Evolutionary conservation across 2,329 filamentous ascomycete species (phyloP).

Genomic region (Raffaelea arxii): DNA sequence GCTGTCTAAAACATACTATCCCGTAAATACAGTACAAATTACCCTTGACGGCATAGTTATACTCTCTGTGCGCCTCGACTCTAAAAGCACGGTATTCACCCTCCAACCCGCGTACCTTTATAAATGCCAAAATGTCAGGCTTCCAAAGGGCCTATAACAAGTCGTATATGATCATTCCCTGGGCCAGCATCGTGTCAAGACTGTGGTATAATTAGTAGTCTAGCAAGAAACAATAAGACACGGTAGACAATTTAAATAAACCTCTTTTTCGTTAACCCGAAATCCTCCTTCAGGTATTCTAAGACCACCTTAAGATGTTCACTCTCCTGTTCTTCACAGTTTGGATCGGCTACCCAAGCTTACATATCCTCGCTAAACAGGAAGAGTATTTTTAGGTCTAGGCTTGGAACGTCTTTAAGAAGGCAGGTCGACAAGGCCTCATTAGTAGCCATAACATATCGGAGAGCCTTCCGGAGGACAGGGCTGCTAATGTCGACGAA

Average conservation of each 20-base stretch:
- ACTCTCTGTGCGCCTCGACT: conserved; percentile 65
- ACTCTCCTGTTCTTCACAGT: conserved; percentile 54
- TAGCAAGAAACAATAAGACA: not conserved
- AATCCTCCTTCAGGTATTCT: conserved; percentile 51
- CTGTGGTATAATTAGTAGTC: conserved; percentile 16
- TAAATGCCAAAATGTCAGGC: conserved; percentile 70
- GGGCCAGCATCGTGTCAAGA: conserved; percentile 69
- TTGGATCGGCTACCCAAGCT: conserved; percentile 49
- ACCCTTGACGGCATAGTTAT: conserved; percentile 58
- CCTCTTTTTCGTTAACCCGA: conserved; percentile 62
- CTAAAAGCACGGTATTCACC: conserved; percentile 81
- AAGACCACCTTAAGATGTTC: conserved; percentile 52
- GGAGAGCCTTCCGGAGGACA: conserved; percentile 59
- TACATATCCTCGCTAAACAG: conserved; percentile 73
- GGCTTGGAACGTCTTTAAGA: conserved; percentile 66
- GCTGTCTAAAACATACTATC: no score
- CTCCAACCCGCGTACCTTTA: conserved; percentile 63
- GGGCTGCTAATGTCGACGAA: conserved; percentile 81
- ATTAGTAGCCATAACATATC: conserved; percentile 63
- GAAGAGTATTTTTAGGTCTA: conserved; percentile 64
- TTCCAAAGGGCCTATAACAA: conserved; percentile 85
- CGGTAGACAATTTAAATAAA: no score
- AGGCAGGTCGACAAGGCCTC: conserved; percentile 72
- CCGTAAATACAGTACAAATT: conserved; percentile 71
- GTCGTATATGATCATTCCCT: conserved; percentile 80